Evolutionary conservation across 2,329 filamentous ascomycete genomes (phyloP), one percentile per base, ranked within the genome.

Genomic region (Cladophialophora carrionii): DNA sequence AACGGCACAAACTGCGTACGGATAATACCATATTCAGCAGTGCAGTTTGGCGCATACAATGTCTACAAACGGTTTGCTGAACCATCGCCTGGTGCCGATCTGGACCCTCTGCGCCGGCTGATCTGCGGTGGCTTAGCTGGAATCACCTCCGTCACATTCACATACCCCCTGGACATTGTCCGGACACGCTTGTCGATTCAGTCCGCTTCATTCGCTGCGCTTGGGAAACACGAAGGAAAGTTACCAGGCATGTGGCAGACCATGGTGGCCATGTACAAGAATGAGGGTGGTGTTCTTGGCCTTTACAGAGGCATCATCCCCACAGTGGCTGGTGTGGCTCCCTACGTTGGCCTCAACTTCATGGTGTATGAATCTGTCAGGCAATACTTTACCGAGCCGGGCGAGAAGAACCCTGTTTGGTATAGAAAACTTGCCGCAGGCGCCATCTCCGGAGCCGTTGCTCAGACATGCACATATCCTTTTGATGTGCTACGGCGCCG

Each of bases 1-100:
- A 99, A 99, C 76, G 95, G 95, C 69, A 97, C 93, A 67, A 99
- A 99, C 78, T 99, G 95, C 83, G 91, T 99, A 73, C 91, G 95
- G 68, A 99, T 99, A 71, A 92, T 99, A 59, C 95, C 95, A 4
- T 99, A 99, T 78, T 98, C 94, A 57, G 95, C 95, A 10, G 95
- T 98, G 48, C 95, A 99, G 75, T 99, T 99, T 78, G 94, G 94
- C 72, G 96, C 92, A 75, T 99, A 98, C 82, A 98, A 96, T 76
- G 87, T 98, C 71, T 99, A 99, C 80, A 97, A 96, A 79, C 86
- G 88, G 80, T 87, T 95, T 73, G 93, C 95, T 72, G 92, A 96
- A 75, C 78, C 85, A 53, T 83, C 87, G 49, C 89, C 92, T 0
- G 91, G 90, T 63, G 87, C 85, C 58, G 89, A 92, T 31, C 82